Evolutionary conservation across 345 rosid genomes (phyloP).

Genomic region (Gossypium bickii): DNA sequence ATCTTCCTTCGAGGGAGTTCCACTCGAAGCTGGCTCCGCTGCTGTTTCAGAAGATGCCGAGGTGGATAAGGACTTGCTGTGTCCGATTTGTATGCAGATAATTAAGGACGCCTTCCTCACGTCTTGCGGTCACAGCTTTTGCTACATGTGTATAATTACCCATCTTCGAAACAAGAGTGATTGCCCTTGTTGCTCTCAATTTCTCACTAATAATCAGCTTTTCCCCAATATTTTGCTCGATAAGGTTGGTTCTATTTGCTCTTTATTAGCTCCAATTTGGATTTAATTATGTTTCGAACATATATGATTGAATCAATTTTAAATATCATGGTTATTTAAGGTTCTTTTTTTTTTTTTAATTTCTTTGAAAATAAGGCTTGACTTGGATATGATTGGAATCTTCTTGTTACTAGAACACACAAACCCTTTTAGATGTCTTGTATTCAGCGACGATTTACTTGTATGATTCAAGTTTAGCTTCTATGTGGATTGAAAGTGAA

Average conservation of each 20-base stretch:
- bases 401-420: background rate
- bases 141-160: conserved; percentile 92
- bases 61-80: conserved; percentile 71
- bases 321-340: background rate
- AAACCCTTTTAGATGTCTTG: background rate
- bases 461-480: background rate
- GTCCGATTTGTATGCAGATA: conserved; percentile 98
- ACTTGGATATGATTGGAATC: background rate
- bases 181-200: conserved; percentile 90
- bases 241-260: conserved; percentile 45
- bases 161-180: conserved; percentile 89
- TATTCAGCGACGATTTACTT: background rate
- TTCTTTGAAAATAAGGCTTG: background rate
- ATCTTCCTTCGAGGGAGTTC: conserved; percentile 19
- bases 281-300: background rate
- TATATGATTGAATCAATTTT: background rate
- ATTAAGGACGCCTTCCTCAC: conserved; percentile 96
- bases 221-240: conserved; percentile 86
- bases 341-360: background rate
- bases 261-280: conserved; percentile 9
- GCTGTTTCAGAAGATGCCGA: conserved; percentile 24
- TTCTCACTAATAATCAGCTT: conserved; percentile 70
- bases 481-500: background rate
- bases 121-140: conserved; percentile 94
- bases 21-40: conserved; percentile 21